Evolutionary conservation across 768 basidiomycete species (phyloP).

Genomic region (Dictyophora rubrovolvata): DNA sequence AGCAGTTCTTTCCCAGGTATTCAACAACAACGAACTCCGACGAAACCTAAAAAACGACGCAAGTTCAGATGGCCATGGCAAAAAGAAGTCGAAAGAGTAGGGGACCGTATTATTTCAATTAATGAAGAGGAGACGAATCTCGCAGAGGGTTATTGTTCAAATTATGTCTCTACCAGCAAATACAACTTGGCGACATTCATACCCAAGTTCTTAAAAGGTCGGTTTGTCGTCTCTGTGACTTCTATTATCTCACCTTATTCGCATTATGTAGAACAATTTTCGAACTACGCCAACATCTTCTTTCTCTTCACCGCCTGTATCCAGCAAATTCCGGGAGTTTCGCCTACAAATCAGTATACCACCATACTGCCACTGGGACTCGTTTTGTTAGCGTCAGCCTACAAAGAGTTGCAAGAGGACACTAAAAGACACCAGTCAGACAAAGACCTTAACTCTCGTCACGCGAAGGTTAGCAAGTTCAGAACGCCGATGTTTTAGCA

Average conservation of each 20-base stretch:
- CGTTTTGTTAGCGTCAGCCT: constrained; percentile 86
- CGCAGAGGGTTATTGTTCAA: constrained; percentile 61
- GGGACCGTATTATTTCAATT: constrained; percentile 73
- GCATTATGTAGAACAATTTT: constrained; percentile 74
- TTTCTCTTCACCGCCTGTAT: constrained; percentile 97
- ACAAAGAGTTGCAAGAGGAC: constrained; percentile 95
- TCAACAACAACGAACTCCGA: constrained; percentile 14
- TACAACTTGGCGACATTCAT: constrained; percentile 83
- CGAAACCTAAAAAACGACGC: constrained; percentile 21
- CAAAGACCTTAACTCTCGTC: constrained; percentile 77
- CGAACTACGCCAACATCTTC: constrained; percentile 96
- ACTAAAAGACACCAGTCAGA: constrained; percentile 97
- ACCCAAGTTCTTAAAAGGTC: constrained; percentile 89
- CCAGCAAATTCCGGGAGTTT: constrained; percentile 96
- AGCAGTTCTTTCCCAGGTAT: constrained; percentile 30
- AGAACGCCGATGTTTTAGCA: constrained; percentile 35
- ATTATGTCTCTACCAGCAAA: constrained; percentile 90
- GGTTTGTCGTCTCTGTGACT: constrained; percentile 17
- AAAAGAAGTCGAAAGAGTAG: constrained; percentile 51
- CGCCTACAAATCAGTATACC: constrained; percentile 90
- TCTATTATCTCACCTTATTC: not conserved
- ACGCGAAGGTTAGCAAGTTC: constrained; percentile 46
- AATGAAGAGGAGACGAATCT: constrained; percentile 56
- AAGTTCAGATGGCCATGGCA: constrained; percentile 83
- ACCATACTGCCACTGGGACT: constrained; percentile 85